phyloP scores from a whole-genome alignment of 2,329 filamentous ascomycete genomes.

The Arthrobotrys iridis region DNA sequence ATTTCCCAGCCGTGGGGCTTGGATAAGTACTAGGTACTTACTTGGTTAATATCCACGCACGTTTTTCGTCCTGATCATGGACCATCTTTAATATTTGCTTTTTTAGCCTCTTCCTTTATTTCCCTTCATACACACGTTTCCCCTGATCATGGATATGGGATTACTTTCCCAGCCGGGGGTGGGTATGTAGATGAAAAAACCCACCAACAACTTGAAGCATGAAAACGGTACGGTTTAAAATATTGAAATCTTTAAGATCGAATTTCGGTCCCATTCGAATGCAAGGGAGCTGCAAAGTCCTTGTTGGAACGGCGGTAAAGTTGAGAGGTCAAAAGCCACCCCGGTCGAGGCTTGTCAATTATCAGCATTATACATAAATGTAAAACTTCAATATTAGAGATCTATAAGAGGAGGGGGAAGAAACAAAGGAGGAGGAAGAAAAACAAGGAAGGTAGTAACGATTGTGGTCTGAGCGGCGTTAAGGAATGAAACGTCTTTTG shows the following conservation, averaged over 20 bases:
- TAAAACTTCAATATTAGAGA: neutral
- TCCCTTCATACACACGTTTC: neutral
- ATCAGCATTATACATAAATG: neutral
- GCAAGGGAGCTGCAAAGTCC: constrained; percentile 30
- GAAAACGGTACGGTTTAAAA: neutral
- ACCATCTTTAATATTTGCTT: neutral
- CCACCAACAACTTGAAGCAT: neutral
- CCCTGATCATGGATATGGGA: constrained; percentile 22
- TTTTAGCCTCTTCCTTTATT: neutral
- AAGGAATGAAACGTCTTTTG: constrained; percentile 6
- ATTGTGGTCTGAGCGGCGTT: constrained; percentile 13
- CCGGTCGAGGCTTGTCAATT: neutral
- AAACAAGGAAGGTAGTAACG: neutral
- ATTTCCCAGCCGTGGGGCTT: constrained; percentile 49
- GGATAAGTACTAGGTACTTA: too few species aligned
- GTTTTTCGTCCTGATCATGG: neutral
- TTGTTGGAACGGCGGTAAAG: constrained; percentile 43
- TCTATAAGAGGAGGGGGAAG: too few species aligned
- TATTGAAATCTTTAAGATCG: neutral
- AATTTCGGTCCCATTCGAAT: constrained; percentile 12
- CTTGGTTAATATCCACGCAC: neutral
- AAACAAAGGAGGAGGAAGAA: too few species aligned
- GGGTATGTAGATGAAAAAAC: neutral
- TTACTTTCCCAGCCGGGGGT: constrained; percentile 32
- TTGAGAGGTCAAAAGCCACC: neutral